Evolutionary conservation across 2,329 filamentous ascomycete species (phyloP).

Genomic region (Calcarisporium arbuscula): DNA sequence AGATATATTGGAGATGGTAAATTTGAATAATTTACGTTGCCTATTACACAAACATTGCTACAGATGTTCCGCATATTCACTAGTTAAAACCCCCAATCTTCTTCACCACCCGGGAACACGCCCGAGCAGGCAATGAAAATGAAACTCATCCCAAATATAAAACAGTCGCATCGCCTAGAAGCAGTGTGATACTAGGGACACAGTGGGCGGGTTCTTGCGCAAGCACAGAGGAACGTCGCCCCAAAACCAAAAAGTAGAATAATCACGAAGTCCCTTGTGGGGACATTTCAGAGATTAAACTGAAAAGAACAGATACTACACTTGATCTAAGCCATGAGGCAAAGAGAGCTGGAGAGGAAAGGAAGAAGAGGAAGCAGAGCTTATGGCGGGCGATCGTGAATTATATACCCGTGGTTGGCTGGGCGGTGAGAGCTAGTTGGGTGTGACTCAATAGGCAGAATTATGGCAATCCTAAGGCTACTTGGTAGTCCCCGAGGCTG

Average conservation of each 20-base stretch:
- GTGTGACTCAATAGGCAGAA: slow-evolving; percentile 19
- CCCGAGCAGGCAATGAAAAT: slow-evolving; percentile 34
- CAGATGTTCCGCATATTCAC: too few species aligned
- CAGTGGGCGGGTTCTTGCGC: slow-evolving; percentile 32
- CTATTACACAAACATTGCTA: too few species aligned
- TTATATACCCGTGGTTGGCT: slow-evolving; percentile 18
- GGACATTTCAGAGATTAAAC: slow-evolving; percentile 90
- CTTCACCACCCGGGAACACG: slow-evolving; percentile 32
- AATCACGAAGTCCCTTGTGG: slow-evolving; percentile 70
- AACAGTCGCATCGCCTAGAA: slow-evolving; percentile 36
- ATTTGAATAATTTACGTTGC: too few species aligned
- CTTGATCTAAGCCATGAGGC: slow-evolving; percentile 77
- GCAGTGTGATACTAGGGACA: slow-evolving; percentile 41
- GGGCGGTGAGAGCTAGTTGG: slow-evolving; percentile 13
- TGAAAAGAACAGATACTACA: slow-evolving; percentile 97
- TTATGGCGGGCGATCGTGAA: slow-evolving; percentile 6
- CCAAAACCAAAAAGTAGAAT: slow-evolving; percentile 56
- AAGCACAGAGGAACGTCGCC: slow-evolving; percentile 34
- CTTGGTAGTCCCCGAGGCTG: too few species aligned
- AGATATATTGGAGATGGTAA: too few species aligned
- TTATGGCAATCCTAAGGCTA: too few species aligned
- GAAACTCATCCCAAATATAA: too few species aligned
- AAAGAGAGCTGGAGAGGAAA: slow-evolving; percentile 37
- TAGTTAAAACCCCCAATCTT: too few species aligned
- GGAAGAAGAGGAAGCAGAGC: slow-evolving; percentile 19